A percentile compares a stretch with the other conserved stretches of the same genome.
Conservation (phyloP, 139 green algal species). For the Tetradesmus obliquus region DNA sequence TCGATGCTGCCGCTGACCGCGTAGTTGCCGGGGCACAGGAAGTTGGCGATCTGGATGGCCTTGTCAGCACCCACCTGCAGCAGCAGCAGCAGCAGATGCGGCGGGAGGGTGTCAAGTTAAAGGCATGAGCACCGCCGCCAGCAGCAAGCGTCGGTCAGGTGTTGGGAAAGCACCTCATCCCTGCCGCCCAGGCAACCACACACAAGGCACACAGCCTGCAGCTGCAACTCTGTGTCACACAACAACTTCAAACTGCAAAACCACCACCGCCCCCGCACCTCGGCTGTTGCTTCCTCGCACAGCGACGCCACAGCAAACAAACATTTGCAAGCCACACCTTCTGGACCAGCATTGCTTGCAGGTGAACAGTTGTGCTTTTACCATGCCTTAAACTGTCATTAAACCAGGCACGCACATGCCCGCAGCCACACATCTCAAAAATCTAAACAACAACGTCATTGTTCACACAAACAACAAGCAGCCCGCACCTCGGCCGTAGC, state of each 20-base stretch:
- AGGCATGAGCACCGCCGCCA: too few species aligned
- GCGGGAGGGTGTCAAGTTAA: background rate
- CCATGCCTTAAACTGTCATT: too few species aligned
- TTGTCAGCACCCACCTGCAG: slow-evolving; percentile 69
- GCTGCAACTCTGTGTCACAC: too few species aligned
- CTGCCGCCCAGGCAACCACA: too few species aligned
- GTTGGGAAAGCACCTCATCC: too few species aligned
- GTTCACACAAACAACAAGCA: background rate
- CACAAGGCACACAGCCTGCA: too few species aligned
- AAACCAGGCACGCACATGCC: background rate
- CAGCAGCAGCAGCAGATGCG: slow-evolving; percentile 8
- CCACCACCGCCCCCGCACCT: too few species aligned
- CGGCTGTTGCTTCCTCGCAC: too few species aligned
- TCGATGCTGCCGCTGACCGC: slow-evolving; percentile 91
- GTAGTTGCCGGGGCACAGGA: slow-evolving; percentile 98
- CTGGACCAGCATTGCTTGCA: too few species aligned
- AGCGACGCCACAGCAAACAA: too few species aligned
- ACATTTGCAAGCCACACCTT: slow-evolving; percentile 38
- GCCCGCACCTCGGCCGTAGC: slow-evolving; percentile 80
- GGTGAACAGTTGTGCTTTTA: too few species aligned
- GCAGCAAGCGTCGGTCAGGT: background rate
- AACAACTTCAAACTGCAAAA: too few species aligned
- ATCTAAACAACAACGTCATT: background rate
- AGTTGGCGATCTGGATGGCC: slow-evolving; percentile 97
- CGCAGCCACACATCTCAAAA: background rate